These are phyloP conservation scores for Nowakowskiella sp. DNA, from an alignment of 192 early-diverging fungal species.

Conservation along the genomic window DNA sequence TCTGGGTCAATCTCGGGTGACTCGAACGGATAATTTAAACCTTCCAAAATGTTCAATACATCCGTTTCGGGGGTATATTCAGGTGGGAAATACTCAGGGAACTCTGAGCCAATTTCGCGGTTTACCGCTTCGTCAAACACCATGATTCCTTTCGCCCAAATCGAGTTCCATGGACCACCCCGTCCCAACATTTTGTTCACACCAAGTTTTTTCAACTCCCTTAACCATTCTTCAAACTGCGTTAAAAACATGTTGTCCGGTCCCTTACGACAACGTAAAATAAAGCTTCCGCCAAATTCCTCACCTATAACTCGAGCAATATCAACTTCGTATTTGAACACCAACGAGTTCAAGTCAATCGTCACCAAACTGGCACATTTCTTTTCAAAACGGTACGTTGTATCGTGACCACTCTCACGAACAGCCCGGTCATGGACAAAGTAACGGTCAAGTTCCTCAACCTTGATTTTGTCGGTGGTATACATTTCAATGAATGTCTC, in stretches of 20 bases:
- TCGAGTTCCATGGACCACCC: slow-evolving; percentile 36
- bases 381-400: slow-evolving; percentile 86
- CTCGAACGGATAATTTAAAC: neutral
- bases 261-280: slow-evolving; percentile 37
- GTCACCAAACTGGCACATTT: slow-evolving; percentile 87
- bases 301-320: slow-evolving; percentile 61
- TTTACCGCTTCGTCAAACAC: slow-evolving; percentile 31
- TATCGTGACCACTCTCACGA: slow-evolving; percentile 95
- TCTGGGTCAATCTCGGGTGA: neutral
- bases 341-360: slow-evolving; percentile 82
- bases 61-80: too few relatives aligned
- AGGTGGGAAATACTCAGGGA: too few relatives aligned
- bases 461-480: slow-evolving; percentile 52
- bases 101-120: too few relatives aligned
- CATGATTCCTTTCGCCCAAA: slow-evolving; percentile 44
- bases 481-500: slow-evolving; percentile 71
- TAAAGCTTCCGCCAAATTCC: slow-evolving; percentile 37
- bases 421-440: slow-evolving; percentile 97
- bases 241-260: slow-evolving; percentile 24
- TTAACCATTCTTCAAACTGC: slow-evolving; percentile 28
- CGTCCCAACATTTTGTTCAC: slow-evolving; percentile 27
- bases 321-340: slow-evolving; percentile 96
- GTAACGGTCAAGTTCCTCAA: slow-evolving; percentile 85
- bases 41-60: slow-evolving; percentile 2
- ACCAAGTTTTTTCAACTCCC: slow-evolving; percentile 18